Conservation (phyloP, 768 basidiomycete genomes). For the Suillus discolor region DNA sequence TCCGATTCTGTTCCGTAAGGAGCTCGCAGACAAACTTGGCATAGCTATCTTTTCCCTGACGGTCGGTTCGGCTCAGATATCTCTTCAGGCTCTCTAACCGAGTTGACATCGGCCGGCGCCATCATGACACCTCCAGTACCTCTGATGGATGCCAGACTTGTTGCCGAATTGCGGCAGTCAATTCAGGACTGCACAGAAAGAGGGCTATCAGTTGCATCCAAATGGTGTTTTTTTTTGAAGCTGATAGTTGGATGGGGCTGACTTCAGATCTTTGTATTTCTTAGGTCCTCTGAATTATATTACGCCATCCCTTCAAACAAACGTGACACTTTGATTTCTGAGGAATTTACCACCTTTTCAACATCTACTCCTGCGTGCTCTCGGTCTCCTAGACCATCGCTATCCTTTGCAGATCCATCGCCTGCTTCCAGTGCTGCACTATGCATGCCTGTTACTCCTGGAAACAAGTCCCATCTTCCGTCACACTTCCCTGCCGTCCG, state of each 20-base stretch:
- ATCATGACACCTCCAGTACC: constrained; percentile 7
- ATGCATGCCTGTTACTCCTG: constrained; percentile 32
- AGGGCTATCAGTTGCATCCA: constrained; percentile 69
- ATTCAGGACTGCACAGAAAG: constrained; percentile 75
- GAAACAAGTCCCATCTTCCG: constrained; percentile 11
- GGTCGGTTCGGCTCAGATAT: background rate
- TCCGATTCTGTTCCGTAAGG: background rate
- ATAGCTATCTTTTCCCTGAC: background rate
- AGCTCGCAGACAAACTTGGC: too few relatives aligned
- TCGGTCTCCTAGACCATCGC: constrained; percentile 41
- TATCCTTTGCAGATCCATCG: constrained; percentile 35
- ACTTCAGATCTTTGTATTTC: constrained; percentile 16
- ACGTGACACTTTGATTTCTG: constrained; percentile 35
- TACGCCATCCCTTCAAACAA: constrained; percentile 57
- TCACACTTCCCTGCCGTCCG: constrained; percentile 27
- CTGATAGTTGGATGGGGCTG: constrained; percentile 14
- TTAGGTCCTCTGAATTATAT: constrained; percentile 78
- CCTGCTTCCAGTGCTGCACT: constrained; percentile 34
- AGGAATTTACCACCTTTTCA: constrained; percentile 42
- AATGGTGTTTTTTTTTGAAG: constrained; percentile 56
- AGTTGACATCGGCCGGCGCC: background rate
- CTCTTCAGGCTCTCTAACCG: background rate
- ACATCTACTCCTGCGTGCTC: constrained; percentile 62
- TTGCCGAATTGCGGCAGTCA: constrained; percentile 60
- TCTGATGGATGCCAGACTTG: constrained; percentile 49